Evolutionary conservation across 2,329 filamentous ascomycete species (phyloP).

Genomic region (Gliomastix tumulicola): DNA sequence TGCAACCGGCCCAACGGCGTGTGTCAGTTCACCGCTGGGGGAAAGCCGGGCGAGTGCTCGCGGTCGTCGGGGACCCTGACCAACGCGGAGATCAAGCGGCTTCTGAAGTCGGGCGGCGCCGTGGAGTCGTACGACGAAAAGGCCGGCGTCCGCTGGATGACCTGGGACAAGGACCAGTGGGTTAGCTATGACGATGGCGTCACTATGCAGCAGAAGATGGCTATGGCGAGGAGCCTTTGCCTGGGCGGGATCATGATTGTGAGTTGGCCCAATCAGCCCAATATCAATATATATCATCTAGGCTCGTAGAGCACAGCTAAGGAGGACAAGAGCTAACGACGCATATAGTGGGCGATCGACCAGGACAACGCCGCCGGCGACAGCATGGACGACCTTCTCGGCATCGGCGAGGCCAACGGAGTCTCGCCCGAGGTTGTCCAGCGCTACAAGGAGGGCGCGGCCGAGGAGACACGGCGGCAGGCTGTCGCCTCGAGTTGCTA

Average conservation of each 20-base stretch:
- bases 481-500: no score
- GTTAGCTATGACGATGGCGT: conserved; percentile 3
- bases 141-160: conserved; percentile 2
- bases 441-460: no score
- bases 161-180: conserved; percentile 4
- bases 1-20: no score
- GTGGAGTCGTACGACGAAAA: neutral
- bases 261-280: no score
- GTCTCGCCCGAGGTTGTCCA: no score
- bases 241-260: neutral
- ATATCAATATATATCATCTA: no score
- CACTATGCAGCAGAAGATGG: conserved; percentile 2
- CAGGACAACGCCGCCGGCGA: no score
- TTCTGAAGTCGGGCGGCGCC: conserved; percentile 8
- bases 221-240: neutral
- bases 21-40: conserved; percentile 4
- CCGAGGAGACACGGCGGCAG: no score
- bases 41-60: conserved; percentile 11
- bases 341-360: conserved; percentile 25
- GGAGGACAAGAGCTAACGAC: no score
- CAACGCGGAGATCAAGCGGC: conserved; percentile 12
- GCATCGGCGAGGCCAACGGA: no score
- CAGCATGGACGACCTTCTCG: no score
- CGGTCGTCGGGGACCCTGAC: conserved; percentile 14
- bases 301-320: no score